Conservation (phyloP, 2,329 filamentous ascomycete species). For the Orbilia quercus region DNA sequence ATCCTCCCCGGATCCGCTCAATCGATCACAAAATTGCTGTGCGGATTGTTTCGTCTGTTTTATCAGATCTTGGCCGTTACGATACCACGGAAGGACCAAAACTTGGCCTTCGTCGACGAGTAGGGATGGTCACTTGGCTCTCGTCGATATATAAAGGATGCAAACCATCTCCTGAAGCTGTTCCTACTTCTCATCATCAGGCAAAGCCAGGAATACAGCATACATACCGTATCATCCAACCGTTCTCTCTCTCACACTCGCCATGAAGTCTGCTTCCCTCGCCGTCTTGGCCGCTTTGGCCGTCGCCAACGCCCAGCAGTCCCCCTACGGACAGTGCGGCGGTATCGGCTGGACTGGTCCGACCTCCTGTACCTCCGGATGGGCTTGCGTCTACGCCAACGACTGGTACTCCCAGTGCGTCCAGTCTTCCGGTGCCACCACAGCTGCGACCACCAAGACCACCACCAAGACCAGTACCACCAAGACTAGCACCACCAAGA, state of each 20-base stretch:
- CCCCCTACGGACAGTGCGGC: constrained; percentile 59
- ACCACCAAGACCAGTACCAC: constrained; percentile 3
- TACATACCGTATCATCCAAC: not conserved
- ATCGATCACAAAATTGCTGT: constrained; percentile 16
- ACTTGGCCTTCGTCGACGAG: not conserved
- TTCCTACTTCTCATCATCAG: constrained; percentile 6
- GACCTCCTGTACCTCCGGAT: constrained; percentile 57
- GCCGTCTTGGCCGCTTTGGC: constrained; percentile 32
- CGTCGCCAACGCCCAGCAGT: constrained; percentile 54
- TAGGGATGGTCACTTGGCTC: not conserved
- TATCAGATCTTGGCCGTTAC: constrained; percentile 11
- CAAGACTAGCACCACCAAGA: constrained; percentile 58
- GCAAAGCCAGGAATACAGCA: constrained; percentile 22
- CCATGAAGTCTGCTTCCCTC: constrained; percentile 42
- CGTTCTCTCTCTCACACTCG: constrained; percentile 2
- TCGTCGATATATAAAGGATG: constrained; percentile 31
- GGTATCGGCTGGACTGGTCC: constrained; percentile 58
- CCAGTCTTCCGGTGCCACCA: constrained; percentile 34
- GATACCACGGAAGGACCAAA: not conserved
- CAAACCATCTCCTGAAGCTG: not conserved
- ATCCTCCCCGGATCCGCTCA: not conserved
- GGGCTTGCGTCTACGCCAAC: constrained; percentile 45
- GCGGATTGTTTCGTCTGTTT: constrained; percentile 21
- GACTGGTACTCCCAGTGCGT: constrained; percentile 57
- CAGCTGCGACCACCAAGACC: constrained; percentile 57